Evolutionary conservation across 495 filamentous ascomycete species (phyloP).

Genomic region (Lasiosphaeria miniovina): DNA sequence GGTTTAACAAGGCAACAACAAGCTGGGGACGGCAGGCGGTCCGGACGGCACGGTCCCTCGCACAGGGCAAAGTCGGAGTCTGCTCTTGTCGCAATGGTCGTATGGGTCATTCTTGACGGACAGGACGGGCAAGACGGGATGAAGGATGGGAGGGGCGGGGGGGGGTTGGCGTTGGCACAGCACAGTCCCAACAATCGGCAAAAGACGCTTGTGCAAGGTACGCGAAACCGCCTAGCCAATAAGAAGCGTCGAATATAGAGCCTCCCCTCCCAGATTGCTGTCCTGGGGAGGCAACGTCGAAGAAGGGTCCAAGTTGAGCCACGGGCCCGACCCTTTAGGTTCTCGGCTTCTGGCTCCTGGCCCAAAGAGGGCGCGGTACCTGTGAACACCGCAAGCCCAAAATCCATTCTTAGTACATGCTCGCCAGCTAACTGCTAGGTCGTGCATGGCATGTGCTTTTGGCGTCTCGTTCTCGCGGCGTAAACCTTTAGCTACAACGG

Average conservation of each 20-base stretch:
- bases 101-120: not conserved
- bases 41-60: slow-evolving; percentile 9
- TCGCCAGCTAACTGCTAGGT: too few species aligned
- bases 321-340: not conserved
- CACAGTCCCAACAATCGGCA: slow-evolving; percentile 6
- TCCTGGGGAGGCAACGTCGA: not conserved
- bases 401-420: too few species aligned
- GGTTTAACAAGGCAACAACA: not conserved
- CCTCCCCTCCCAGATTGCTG: slow-evolving; percentile 5
- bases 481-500: too few species aligned
- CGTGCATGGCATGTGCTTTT: too few species aligned
- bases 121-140: not conserved
- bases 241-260: slow-evolving; percentile 11
- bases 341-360: not conserved
- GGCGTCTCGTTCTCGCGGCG: too few species aligned
- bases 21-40: slow-evolving; percentile 7
- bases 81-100: slow-evolving; percentile 7
- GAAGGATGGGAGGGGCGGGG: not conserved
- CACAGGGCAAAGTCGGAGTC: not conserved
- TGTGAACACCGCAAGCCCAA: too few species aligned
- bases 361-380: too few species aligned
- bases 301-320: not conserved
- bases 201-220: slow-evolving; percentile 21
- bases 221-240: slow-evolving; percentile 11
- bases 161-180: not conserved